Evolutionary conservation across 768 basidiomycete genomes (phyloP).

Genomic region (Psilocybe tampanensis): DNA sequence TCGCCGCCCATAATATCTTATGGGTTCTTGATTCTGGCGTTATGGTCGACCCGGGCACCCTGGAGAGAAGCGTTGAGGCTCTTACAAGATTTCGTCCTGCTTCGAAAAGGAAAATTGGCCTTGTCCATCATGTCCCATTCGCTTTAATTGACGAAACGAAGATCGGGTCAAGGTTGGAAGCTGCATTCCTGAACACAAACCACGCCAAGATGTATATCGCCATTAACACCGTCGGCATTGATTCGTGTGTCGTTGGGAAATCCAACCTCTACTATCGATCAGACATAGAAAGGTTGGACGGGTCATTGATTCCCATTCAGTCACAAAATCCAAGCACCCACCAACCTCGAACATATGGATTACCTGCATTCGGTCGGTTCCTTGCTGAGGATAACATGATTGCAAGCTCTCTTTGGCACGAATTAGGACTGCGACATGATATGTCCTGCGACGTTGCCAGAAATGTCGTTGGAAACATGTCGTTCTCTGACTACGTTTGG

Average conservation of each 20-base stretch:
- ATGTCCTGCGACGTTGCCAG: slow-evolving; percentile 89
- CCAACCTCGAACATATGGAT: slow-evolving; percentile 47
- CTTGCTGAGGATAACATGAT: slow-evolving; percentile 99
- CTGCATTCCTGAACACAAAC: slow-evolving; percentile 94
- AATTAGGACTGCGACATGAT: slow-evolving; percentile 84
- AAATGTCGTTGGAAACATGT: slow-evolving; percentile 89
- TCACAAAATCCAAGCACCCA: slow-evolving; percentile 18
- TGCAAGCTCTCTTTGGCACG: slow-evolving; percentile 89
- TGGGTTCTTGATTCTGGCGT: slow-evolving; percentile 99
- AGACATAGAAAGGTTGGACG: slow-evolving; percentile 78
- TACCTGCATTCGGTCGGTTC: slow-evolving; percentile 83
- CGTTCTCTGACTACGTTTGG: slow-evolving; percentile 81
- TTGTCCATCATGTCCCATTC: slow-evolving; percentile 96
- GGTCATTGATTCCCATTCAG: slow-evolving; percentile 53
- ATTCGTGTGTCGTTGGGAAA: slow-evolving; percentile 97
- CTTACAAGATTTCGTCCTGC: slow-evolving; percentile 48
- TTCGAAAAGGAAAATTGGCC: slow-evolving; percentile 57
- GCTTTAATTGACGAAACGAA: slow-evolving; percentile 70
- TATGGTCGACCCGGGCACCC: slow-evolving; percentile 71
- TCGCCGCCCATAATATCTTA: slow-evolving; percentile 85
- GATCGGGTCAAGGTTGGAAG: slow-evolving; percentile 85
- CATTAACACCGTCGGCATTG: slow-evolving; percentile 85
- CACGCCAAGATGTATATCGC: slow-evolving; percentile 99
- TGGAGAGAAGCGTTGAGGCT: slow-evolving; percentile 84
- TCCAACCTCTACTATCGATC: slow-evolving; percentile 92